Evolutionary conservation across 163 green algal species (phyloP), one percentile per base, ranked within the genome.

Genomic region (Chloromonas sp.): DNA sequence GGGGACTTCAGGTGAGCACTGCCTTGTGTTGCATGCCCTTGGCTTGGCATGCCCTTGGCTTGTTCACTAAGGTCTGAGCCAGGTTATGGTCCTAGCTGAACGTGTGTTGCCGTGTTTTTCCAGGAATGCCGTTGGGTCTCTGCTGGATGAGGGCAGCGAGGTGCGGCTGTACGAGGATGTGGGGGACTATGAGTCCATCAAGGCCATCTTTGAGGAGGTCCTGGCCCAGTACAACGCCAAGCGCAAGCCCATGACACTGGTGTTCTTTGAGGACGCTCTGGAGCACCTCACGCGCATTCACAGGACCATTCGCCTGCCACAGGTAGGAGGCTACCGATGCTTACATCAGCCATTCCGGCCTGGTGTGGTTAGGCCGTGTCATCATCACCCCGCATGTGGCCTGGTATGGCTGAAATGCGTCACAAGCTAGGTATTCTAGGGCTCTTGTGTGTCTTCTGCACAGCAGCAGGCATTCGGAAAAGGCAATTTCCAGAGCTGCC

Each of bases 181-280:
- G 60, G 92, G 91, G 36, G 86, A 85, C 83, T 96, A 95, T 85
- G 71, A 77, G 8, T 60, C 78, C 85, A 92, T 96, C 79, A 96
- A 96, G 90, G 70, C 83, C 57, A 84, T 94, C 60, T 94, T 96
- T 70, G 92, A 96, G 89, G 87, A 93, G 60, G 87, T 95, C 74
- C 87, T 96, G 77, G 84, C 84, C 66, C 76, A 91, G 83, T 95
- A 94, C 89, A 95, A 95, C 88, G 58, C 61, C 58, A 92, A 93
- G 84, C 85, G 89, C 70, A 96, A 96, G 86, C 86, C 87, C n/a
- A 95, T 96, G 90, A 93, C 92, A 78, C 88, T 97, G 15, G 94
- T 97, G 3, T 95, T 98, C 87, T 98, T 98, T 89, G 93, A 97
- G 78, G 93, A 98, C 85, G 94, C 94, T 58, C 87, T 98, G 77